These are phyloP conservation scores for Acanthochlamys bracteata DNA, from an alignment of 106 monocot species.

Conservation along the genomic window DNA sequence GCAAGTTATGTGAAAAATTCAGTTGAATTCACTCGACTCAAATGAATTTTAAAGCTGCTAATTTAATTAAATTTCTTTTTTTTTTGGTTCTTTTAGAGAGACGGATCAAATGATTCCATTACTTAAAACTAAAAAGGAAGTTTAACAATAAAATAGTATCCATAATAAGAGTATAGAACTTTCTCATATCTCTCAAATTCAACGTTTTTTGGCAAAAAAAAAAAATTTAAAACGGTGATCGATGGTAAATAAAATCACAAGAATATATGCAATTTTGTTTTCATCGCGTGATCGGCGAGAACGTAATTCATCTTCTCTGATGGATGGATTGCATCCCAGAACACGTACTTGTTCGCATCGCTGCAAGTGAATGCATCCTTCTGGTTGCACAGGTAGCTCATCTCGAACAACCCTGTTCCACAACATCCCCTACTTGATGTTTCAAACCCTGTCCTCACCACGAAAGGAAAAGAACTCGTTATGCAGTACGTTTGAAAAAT, in stretches of 20 bases:
- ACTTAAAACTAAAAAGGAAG: too few species aligned
- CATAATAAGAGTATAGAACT: too few species aligned
- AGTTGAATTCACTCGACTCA: too few species aligned
- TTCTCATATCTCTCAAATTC: not conserved
- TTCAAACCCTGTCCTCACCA: conserved; percentile 30
- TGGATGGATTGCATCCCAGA: conserved; percentile 64
- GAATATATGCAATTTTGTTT: not conserved
- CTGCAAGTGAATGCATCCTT: conserved; percentile 30
- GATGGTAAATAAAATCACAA: not conserved
- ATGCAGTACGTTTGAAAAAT: too few species aligned
- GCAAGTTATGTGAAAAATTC: too few species aligned
- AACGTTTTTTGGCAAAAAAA: not conserved
- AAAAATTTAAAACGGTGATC: not conserved
- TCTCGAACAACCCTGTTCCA: conserved; percentile 38
- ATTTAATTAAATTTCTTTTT: too few species aligned
- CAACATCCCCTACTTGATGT: conserved; percentile 36
- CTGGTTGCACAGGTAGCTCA: conserved; percentile 36
- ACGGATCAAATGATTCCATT: too few species aligned
- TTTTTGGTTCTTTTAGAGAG: too few species aligned
- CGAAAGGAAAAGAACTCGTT: too few species aligned
- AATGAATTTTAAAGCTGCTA: too few species aligned
- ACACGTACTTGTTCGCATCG: conserved; percentile 43
- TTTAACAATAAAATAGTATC: too few species aligned
- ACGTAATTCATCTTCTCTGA: conserved; percentile 38
- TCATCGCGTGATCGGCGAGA: conserved; percentile 2